Conservation (phyloP, 805 yeast genomes). For the Wickerhamiella cacticola region DNA sequence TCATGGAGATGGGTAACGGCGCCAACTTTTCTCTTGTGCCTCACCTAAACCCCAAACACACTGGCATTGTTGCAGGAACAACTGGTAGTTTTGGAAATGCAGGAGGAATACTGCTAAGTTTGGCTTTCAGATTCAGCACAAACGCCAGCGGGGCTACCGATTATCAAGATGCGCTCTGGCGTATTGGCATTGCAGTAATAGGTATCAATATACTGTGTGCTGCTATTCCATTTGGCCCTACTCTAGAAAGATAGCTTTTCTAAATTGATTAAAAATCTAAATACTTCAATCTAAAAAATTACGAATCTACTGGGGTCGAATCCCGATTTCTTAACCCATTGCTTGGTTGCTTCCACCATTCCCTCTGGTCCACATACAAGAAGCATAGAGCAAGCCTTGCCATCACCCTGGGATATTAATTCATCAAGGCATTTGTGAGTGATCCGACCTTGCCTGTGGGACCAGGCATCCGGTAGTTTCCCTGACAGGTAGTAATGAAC, state of each 20-base stretch:
- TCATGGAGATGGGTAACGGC: slow-evolving; percentile 34
- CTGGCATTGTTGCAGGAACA: slow-evolving; percentile 32
- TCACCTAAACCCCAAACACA: slow-evolving; percentile 28
- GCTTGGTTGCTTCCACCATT: slow-evolving; percentile 14
- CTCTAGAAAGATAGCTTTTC: not conserved
- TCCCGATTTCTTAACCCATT: slow-evolving; percentile 10
- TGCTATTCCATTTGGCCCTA: slow-evolving; percentile 4
- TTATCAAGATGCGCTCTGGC: slow-evolving; percentile 28
- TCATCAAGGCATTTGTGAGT: slow-evolving; percentile 6
- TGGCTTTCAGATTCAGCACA: slow-evolving; percentile 29
- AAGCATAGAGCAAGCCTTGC: slow-evolving; percentile 9
- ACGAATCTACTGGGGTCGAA: slow-evolving; percentile 12
- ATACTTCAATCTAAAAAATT: slow-evolving; percentile 9
- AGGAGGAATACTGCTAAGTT: slow-evolving; percentile 31
- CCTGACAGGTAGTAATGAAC: slow-evolving; percentile 30
- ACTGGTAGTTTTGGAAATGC: slow-evolving; percentile 32
- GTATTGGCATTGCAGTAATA: slow-evolving; percentile 27
- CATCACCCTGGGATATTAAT: not conserved
- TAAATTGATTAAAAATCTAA: not conserved
- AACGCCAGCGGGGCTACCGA: slow-evolving; percentile 23
- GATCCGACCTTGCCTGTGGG: slow-evolving; percentile 14
- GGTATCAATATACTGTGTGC: slow-evolving; percentile 21
- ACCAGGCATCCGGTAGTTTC: slow-evolving; percentile 10
- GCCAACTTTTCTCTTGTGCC: slow-evolving; percentile 32
- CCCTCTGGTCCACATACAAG: slow-evolving; percentile 19